Base-by-base conservation (phyloP, 768 basidiomycete genomes). In the Suillus paluster region DNA sequence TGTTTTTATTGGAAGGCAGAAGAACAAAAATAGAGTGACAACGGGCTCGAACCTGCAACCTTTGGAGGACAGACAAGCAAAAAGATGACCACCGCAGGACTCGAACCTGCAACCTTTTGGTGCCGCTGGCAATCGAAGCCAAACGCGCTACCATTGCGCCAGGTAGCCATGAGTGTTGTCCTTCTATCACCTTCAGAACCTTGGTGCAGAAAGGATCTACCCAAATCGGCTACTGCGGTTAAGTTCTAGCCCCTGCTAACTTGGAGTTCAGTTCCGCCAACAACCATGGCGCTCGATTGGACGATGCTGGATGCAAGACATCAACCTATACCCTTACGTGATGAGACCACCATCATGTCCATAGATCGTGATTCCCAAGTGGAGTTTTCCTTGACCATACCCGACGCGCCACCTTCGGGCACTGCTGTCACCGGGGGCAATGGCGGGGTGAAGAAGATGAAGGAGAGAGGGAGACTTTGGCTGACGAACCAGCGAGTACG, bases 21-120 rank as follows among this genome's bases (percentile, higher is more conserved):
- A 14, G 23, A 42, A 50, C 33, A 54, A 34, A 23, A 30, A 74
- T 77, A 72, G n/a, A n/a, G n/a, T 90, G 90, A 91, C 86, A 87
- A 89, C 89, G 91, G 91, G 90, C 89, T 92, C 90, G 91, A 92
- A 92, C 91, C 91, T 92, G 90, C 91, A 92, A 88, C 91, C 91
- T 92, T 89, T 12, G 50, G 17, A 58, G 25, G 57, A 56, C 8
- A 65, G 27, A 48, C 15, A 25, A 42, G 54, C 33, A 54, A 34
- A 23, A 30, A 74, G 77, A 72, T 90, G 90, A 91, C 86, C 87
- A 89, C 89, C 87, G 89, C 91, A 91, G 91, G 91, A 90, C 89
- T 92, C 90, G 91, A 92, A 92, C 91, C 91, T 92, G 90, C 91
- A 92, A 88, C 91, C 91, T 92, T 89, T 91, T 91, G 91, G 90